Percentiles rank a stretch among this genome's conserved stretches.
These are phyloP conservation scores for Penicillium alfredii DNA, from an alignment of 495 filamentous ascomycete species.

Conservation along the genomic window DNA sequence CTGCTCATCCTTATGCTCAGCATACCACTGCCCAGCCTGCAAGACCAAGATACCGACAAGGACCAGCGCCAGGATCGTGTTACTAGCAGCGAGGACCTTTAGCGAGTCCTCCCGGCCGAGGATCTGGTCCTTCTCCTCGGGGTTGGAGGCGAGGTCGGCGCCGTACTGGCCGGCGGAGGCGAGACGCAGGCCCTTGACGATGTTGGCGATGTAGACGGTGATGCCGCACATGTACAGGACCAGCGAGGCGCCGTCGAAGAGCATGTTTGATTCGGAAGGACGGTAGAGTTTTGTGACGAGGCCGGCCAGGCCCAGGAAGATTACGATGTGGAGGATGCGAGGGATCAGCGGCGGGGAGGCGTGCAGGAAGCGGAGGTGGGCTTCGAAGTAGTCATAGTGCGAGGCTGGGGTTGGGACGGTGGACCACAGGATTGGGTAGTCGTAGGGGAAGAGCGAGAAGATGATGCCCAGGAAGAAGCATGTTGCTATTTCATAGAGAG, in stretches of 20 bases:
- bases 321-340: constrained; percentile 88
- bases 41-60: constrained; percentile 84
- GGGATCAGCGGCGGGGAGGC: constrained; percentile 82
- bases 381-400: constrained; percentile 77
- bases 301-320: constrained; percentile 79
- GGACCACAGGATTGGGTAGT: constrained; percentile 95
- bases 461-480: constrained; percentile 98
- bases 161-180: constrained; percentile 55
- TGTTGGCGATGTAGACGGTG: constrained; percentile 89
- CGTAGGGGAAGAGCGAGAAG: constrained; percentile 95
- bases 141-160: constrained; percentile 34
- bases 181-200: constrained; percentile 83
- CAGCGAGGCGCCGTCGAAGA: constrained; percentile 90
- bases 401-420: constrained; percentile 51
- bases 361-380: constrained; percentile 80
- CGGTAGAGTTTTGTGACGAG: constrained; percentile 92
- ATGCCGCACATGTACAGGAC: constrained; percentile 89
- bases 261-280: constrained; percentile 84
- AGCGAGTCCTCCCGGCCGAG: constrained; percentile 77
- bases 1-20: constrained; percentile 82
- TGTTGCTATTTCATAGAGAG: too few species aligned
- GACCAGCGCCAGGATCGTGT: constrained; percentile 89
- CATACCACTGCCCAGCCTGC: constrained; percentile 99
- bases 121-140: constrained; percentile 34
- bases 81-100: constrained; percentile 87